Evolutionary conservation across 2,329 filamentous ascomycete genomes (phyloP).

Genomic region (Paecilomyces sp.): DNA sequence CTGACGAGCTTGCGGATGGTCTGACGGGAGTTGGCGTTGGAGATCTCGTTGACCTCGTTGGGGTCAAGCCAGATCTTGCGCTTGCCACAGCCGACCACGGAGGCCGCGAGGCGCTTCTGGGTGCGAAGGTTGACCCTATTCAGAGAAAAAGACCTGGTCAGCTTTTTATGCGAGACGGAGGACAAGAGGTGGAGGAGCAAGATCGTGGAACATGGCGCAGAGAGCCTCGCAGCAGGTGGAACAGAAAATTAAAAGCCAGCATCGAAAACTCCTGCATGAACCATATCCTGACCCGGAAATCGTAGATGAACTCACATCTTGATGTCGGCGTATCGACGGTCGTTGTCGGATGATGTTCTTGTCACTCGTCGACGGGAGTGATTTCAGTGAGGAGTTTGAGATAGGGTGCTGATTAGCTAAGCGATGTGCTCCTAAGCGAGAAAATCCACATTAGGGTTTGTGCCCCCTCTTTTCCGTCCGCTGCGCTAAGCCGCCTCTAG

Average conservation of each 20-base stretch:
- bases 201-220: background rate
- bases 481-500: background rate
- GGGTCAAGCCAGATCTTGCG: slow-evolving; percentile 99
- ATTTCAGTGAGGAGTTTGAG: slow-evolving; percentile 36
- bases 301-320: slow-evolving; percentile 37
- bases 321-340: slow-evolving; percentile 40
- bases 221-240: slow-evolving; percentile 3
- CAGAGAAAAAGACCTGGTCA: slow-evolving; percentile 22
- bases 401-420: slow-evolving; percentile 34
- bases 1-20: slow-evolving; percentile 98
- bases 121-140: slow-evolving; percentile 97
- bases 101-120: slow-evolving; percentile 99
- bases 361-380: slow-evolving; percentile 29
- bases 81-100: slow-evolving; percentile 98
- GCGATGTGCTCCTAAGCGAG: slow-evolving; percentile 32
- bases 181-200: slow-evolving; percentile 12
- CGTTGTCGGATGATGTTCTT: slow-evolving; percentile 40
- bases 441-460: slow-evolving; percentile 30
- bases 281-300: slow-evolving; percentile 8
- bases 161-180: slow-evolving; percentile 2
- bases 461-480: slow-evolving; percentile 14
- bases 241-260: slow-evolving; percentile 11
- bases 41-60: slow-evolving; percentile 98
- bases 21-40: slow-evolving; percentile 99
- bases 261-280: slow-evolving; percentile 12